Percentiles rank a stretch among this genome's conserved stretches.
Conservation (phyloP, 2,329 filamentous ascomycete species). For the Hansfordia pulvinata region DNA sequence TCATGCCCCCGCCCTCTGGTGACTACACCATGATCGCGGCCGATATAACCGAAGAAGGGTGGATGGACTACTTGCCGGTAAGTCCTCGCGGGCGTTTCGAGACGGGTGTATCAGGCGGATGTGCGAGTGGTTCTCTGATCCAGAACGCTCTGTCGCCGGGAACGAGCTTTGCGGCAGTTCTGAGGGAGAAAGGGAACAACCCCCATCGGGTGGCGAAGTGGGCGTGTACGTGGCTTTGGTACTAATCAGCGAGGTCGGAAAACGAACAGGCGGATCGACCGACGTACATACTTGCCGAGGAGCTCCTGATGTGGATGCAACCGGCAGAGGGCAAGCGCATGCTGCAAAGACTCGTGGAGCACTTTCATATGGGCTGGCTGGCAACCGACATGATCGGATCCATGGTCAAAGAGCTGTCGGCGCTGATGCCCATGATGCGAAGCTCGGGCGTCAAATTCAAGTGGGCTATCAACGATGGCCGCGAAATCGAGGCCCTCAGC, state of each 20-base stretch:
- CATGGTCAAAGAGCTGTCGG: constrained; percentile 2
- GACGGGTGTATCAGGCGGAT: no score
- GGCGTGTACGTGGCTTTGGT: neutral
- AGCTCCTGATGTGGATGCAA: constrained; percentile 2
- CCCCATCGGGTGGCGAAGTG: no score
- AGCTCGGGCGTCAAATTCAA: neutral
- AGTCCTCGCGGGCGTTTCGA: neutral
- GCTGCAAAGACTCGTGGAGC: constrained; percentile 1
- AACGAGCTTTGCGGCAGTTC: no score
- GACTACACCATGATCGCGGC: constrained; percentile 10
- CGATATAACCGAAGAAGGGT: constrained; percentile 2
- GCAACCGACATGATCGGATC: constrained; percentile 2
- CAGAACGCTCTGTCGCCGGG: no score
- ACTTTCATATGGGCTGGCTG: constrained; percentile 1
- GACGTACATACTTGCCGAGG: constrained; percentile 3
- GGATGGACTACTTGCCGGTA: neutral
- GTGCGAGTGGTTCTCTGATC: no score
- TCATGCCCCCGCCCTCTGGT: constrained; percentile 6
- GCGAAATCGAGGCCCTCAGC: constrained; percentile 1
- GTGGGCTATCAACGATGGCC: constrained; percentile 2
- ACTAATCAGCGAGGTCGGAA: no score
- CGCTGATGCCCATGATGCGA: constrained; percentile 1
- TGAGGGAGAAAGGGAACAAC: no score
- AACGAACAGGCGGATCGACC: constrained; percentile 1
- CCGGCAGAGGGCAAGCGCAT: constrained; percentile 1